phyloP scores from a whole-genome alignment of 2,329 filamentous ascomycete species.

The Rutstroemia sydowiana region DNA sequence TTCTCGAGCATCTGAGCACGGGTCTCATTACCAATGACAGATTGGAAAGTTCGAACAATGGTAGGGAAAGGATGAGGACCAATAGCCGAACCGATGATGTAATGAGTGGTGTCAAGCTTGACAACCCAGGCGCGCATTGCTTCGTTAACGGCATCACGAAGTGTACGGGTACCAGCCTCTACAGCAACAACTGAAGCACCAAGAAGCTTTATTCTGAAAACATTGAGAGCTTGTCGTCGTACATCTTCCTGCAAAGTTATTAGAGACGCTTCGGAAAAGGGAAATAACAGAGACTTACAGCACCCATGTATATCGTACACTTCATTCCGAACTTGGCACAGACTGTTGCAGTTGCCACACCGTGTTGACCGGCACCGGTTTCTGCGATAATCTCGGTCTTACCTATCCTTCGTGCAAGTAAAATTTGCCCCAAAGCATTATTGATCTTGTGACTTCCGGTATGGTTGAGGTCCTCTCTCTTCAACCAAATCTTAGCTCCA shows the following conservation, averaged over 20 bases:
- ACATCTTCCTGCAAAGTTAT: constrained; percentile 62
- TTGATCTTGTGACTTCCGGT: constrained; percentile 99
- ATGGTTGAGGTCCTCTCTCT: constrained; percentile 96
- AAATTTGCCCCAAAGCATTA: constrained; percentile 89
- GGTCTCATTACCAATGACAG: constrained; percentile 90
- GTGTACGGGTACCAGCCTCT: constrained; percentile 77
- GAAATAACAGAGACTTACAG: constrained; percentile 32
- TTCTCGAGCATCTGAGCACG: constrained; percentile 83
- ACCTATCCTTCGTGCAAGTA: constrained; percentile 76
- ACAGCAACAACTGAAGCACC: constrained; percentile 90
- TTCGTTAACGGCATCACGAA: constrained; percentile 89
- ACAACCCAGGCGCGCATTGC: constrained; percentile 91
- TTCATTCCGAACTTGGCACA: constrained; percentile 98
- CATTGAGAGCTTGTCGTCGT: constrained; percentile 89
- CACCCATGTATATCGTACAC: constrained; percentile 97
- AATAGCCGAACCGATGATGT: constrained; percentile 96
- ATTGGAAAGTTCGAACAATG: constrained; percentile 96
- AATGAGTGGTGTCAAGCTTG: constrained; percentile 88
- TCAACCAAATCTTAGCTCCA: constrained; percentile 94
- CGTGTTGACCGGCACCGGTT: constrained; percentile 94
- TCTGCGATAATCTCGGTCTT: constrained; percentile 98
- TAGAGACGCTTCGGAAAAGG: constrained; percentile 4
- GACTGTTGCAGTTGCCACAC: constrained; percentile 93
- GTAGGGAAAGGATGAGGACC: constrained; percentile 97
- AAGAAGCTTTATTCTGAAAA: constrained; percentile 96